Evolutionary conservation across 495 filamentous ascomycete genomes (phyloP), one percentile per base, ranked within the genome.

Genomic region (Neurospora hispaniola): DNA sequence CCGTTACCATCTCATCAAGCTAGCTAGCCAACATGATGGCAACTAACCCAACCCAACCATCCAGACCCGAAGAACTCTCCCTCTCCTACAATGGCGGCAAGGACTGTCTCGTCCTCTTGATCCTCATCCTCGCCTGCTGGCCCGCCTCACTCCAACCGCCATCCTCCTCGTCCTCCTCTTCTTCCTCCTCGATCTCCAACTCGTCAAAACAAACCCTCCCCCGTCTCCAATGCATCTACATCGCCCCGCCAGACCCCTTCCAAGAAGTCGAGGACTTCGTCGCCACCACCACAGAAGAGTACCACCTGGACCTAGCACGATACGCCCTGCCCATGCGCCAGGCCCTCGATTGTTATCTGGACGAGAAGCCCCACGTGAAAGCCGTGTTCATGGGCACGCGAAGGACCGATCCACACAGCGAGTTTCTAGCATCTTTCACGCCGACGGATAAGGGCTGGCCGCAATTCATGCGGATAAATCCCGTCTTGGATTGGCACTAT

Each of bases 11-110:
- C 4, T 2, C 4, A 38, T 4, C 35, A 38, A 38, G 35, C 35
- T 38, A 0, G 35, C 35, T 42, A 74, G 66, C 62, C 42, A 38
- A 70, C 68, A 39, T n/a, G 69, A 54, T 42, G 8, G 27, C 31
- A 5, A 12, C 43, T 40, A 42, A 4, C 35, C 35, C 8, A 66
- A 31, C 75, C 27, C 27, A 27, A 31, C 27, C 1, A 31, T 2
- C 27, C 74, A 94, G 92, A 70, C 88, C 91, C 71, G 84, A 90
- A 69, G 87, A 96, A 75, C 85, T 98, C 68, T 94, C 95, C 11
- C 85, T 99, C 73, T 96, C 96, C 69, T 99, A 97, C 80, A 99
- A 99, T 76, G 96, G 96, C 82, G 96, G 96, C 62, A 99, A 99
- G 81, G 96, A 99, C 88, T 99, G 96, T 78, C 90, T 98, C 35